A percentile compares a stretch with the other conserved stretches of the same genome.
Evolutionary conservation across 352 stramenopile genomes (phyloP).

Genomic region (Phytophthora foliorum): DNA sequence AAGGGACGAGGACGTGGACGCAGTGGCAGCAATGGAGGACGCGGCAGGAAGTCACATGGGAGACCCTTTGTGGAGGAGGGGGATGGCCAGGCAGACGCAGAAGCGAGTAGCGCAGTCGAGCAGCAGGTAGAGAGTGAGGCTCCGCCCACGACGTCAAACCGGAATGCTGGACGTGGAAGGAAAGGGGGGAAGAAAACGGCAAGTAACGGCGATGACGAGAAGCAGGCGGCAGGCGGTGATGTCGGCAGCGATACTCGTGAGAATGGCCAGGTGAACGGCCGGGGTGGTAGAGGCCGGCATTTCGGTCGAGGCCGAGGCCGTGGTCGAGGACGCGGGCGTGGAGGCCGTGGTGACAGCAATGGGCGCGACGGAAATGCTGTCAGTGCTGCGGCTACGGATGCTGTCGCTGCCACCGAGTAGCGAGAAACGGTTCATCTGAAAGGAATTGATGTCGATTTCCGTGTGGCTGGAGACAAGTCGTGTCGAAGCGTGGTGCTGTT

Average conservation of each 20-base stretch:
- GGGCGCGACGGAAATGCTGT: slow-evolving; percentile 19
- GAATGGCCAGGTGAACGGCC: slow-evolving; percentile 28
- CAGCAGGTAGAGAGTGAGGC: slow-evolving; percentile 30
- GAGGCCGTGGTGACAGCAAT: slow-evolving; percentile 24
- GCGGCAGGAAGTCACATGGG: slow-evolving; percentile 30
- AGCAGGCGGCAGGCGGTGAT: slow-evolving; percentile 18
- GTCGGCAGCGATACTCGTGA: slow-evolving; percentile 19
- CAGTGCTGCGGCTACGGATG: slow-evolving; percentile 14
- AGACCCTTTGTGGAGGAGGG: slow-evolving; percentile 23
- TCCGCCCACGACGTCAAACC: slow-evolving; percentile 11
- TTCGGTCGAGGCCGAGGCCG: slow-evolving; percentile 43
- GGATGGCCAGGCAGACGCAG: slow-evolving; percentile 23
- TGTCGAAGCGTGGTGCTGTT: slow-evolving; percentile 10
- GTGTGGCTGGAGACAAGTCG: slow-evolving; percentile 31
- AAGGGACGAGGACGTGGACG: slow-evolving; percentile 51
- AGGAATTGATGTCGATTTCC: slow-evolving; percentile 34
- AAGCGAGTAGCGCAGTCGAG: slow-evolving; percentile 22
- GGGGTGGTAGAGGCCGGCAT: slow-evolving; percentile 32
- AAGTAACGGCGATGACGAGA: slow-evolving; percentile 32
- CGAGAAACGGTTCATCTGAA: slow-evolving; percentile 24
- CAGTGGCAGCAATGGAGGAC: slow-evolving; percentile 39
- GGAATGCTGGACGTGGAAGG: slow-evolving; percentile 31
- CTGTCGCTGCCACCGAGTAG: slow-evolving; percentile 20
- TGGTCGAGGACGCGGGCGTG: slow-evolving; percentile 40
- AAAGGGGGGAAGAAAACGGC: slow-evolving; percentile 27